Conservation (phyloP, 2,329 filamentous ascomycete genomes). For the Nothopassalora personata region DNA sequence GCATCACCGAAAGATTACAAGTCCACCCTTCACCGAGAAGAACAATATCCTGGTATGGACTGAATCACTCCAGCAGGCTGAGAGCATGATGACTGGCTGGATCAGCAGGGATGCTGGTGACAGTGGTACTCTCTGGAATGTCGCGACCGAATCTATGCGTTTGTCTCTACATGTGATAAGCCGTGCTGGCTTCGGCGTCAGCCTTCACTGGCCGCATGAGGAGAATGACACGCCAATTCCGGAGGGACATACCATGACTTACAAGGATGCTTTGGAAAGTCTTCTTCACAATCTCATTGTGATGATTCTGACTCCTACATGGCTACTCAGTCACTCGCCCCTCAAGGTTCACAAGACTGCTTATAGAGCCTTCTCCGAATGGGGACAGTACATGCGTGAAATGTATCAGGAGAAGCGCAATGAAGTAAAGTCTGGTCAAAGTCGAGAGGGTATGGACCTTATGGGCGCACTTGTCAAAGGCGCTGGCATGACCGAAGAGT, state of each 20-base stretch:
- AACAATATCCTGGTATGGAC: slow-evolving; percentile 64
- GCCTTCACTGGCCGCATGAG: slow-evolving; percentile 56
- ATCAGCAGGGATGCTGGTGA: slow-evolving; percentile 39
- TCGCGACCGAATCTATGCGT: slow-evolving; percentile 62
- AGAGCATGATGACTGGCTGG: slow-evolving; percentile 58
- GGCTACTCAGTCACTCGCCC: slow-evolving; percentile 50
- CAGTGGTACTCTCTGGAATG: slow-evolving; percentile 49
- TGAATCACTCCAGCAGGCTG: slow-evolving; percentile 59
- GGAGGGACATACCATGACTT: slow-evolving; percentile 58
- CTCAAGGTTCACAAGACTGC: slow-evolving; percentile 50
- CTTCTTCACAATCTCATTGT: slow-evolving; percentile 60
- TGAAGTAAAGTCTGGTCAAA: slow-evolving; percentile 38
- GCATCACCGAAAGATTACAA: slow-evolving; percentile 65
- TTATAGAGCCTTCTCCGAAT: slow-evolving; percentile 55
- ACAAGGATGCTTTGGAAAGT: slow-evolving; percentile 56
- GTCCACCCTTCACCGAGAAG: slow-evolving; percentile 69
- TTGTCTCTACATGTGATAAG: slow-evolving; percentile 56
- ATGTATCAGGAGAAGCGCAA: slow-evolving; percentile 58
- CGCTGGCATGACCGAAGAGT: slow-evolving; percentile 33
- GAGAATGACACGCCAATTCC: slow-evolving; percentile 32
- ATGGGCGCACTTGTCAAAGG: slow-evolving; percentile 51
- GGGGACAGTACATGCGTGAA: slow-evolving; percentile 64
- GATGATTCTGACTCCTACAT: slow-evolving; percentile 55
- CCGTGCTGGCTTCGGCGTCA: slow-evolving; percentile 65
- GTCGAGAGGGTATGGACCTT: slow-evolving; percentile 48